Percentiles rank a stretch among this genome's conserved stretches.
phyloP scores from a whole-genome alignment of 441 rosid genomes.

The Adansonia gregorii region DNA sequence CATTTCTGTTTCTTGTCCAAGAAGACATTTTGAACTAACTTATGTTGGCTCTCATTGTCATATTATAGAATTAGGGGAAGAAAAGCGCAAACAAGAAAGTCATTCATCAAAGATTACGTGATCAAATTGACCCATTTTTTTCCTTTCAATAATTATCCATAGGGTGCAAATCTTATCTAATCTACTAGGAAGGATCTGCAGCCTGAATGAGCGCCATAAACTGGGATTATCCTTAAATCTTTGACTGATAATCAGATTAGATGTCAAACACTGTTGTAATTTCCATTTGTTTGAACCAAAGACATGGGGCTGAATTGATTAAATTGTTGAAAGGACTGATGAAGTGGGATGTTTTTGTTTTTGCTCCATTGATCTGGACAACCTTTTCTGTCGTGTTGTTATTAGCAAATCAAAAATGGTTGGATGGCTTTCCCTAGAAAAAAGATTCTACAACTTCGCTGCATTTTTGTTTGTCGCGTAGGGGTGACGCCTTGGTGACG shows the following conservation, averaged over 20 bases:
- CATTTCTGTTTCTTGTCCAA: neutral
- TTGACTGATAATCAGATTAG: neutral
- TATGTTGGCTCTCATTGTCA: too few relatives aligned
- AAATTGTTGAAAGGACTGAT: neutral
- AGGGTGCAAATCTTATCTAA: neutral
- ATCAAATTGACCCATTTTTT: too few relatives aligned
- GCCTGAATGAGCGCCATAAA: neutral
- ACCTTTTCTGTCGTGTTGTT: neutral
- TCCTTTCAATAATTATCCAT: too few relatives aligned
- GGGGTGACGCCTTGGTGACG: too few relatives aligned
- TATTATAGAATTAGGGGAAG: too few relatives aligned
- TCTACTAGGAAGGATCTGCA: neutral
- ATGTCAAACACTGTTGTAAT: neutral
- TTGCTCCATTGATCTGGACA: neutral
- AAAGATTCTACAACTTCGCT: neutral
- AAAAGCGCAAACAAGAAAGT: too few relatives aligned
- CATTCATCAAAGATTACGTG: neutral
- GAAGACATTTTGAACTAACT: neutral
- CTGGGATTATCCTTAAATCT: neutral
- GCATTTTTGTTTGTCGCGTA: neutral
- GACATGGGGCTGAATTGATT: neutral
- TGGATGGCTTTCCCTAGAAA: neutral
- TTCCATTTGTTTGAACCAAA: neutral
- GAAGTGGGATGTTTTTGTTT: neutral
- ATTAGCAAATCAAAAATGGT: neutral